Evolutionary conservation across 495 filamentous ascomycete species (phyloP), one percentile per base, ranked within the genome.

Genomic region (Aspergillus taichungensis): DNA sequence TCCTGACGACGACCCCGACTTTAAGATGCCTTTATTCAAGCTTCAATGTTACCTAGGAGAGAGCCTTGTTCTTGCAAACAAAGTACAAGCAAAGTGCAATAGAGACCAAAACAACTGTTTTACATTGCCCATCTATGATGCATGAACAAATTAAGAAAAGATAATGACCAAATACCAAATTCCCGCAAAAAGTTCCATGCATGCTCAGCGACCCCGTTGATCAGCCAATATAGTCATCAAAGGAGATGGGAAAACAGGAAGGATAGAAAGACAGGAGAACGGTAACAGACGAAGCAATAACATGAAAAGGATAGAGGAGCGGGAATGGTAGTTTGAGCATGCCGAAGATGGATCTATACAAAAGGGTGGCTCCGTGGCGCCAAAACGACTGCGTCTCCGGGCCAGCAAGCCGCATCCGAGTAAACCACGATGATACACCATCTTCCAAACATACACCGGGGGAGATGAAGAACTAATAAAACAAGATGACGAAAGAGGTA

Each of bases 91-190:
- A 24, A 24, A 24, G 43, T 34, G 45, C 34, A 27, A n/a, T 47
- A 29, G 56, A 34, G 41, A 56, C 55, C 45, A 57, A 58, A 60
- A 49, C 47, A 38, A 37, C 13, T 67, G 61, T 68, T 68, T 68
- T 69, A 68, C 66, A 71, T 68, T 67, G 61, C 57, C 61, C 61
- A 56, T 69, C 64, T 69, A 71, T 68, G 59, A 67, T 64, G 64
- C 55, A 53, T 64, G 60, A 62, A 55, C 46, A 60, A 52, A 41
- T 24, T 24, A 24, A 24, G 18, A 24, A 24, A 24, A 24, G n/a
- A 24, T 24, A 24, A 24, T 24, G 18, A 24, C 18, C 18, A 43
- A 60, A 60, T 53, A 62, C 59, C 48, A 58, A 45, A 57, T 59
- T 57, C 55, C 59, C 57, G 43, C 49, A 53, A 49, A 51, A 53